Evolutionary conservation across 768 basidiomycete genomes (phyloP), one percentile per base, ranked within the genome.

Genomic region (Termitomyces sp.): DNA sequence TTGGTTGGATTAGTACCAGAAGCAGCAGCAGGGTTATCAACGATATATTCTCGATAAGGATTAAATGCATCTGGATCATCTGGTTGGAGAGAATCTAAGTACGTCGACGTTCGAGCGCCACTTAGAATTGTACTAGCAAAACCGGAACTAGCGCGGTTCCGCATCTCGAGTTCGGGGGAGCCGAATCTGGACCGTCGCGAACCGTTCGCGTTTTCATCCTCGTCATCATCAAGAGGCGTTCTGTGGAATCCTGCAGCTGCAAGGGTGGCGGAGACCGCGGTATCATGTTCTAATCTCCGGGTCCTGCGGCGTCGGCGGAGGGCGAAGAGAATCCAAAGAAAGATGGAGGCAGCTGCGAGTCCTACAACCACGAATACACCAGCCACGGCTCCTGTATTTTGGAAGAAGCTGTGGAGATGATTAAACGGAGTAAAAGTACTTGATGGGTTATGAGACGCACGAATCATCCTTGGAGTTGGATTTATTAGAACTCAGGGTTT

Each of bases 361-460:
- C 94, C 95, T 18, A 95, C 90, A 16, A 94, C 85, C 40, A 92
- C 83, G 65, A 97, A 98, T 8, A 94, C 90, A 46, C 91, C 96
- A 1, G 88, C 88, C 3, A 98, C 94, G 12, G 94, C 95, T 20
- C 93, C 93, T 24, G 87, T 90, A 68, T 96, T 91, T 51, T 70
- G 70, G 72, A 96, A 95, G 75, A 97, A 98, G 56, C 90, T 92
- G 57, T n/a, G 24, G 8, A 40, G 4, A 6, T 10, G 40, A 53
- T 38, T 20, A 62, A 46, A 44, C 43, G 18, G 20, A 26, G 52
- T 63, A 50, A 65, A 38, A 36, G 28, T 55, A 42, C 44, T 18
- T 35, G 22, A 48, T 44, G 14, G 26, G 16, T 42, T 18, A 43
- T 42, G 32, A 65, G 18, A 72, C 84, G 70, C 69, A 90, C 89